A percentile compares a stretch with the other conserved stretches of the same genome.
These are phyloP conservation scores for Escovopsis sp. DNA, from an alignment of 2,329 filamentous ascomycete genomes.

Conservation along the genomic window DNA sequence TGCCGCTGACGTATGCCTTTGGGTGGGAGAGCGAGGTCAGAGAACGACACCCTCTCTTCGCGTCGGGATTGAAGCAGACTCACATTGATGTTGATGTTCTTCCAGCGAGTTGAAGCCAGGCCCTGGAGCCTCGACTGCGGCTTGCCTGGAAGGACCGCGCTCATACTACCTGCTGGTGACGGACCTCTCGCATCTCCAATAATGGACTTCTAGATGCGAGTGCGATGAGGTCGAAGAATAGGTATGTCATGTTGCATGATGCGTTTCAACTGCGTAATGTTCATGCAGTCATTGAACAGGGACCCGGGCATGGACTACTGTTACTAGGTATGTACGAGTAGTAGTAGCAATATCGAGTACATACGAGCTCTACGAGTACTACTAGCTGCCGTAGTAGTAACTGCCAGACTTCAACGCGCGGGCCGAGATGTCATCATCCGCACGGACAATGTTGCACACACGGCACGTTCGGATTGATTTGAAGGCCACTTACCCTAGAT, in stretches of 20 bases:
- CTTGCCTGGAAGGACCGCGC: constrained; percentile 64
- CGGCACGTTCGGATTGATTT: too few relatives aligned
- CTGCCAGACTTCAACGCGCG: too few relatives aligned
- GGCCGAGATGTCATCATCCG: too few relatives aligned
- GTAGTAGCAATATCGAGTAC: too few relatives aligned
- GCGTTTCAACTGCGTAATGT: neutral
- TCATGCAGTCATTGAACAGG: neutral
- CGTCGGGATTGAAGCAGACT: constrained; percentile 14
- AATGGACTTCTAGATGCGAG: neutral
- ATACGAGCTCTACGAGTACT: too few relatives aligned
- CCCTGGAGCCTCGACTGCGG: constrained; percentile 66
- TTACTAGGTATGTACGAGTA: too few relatives aligned
- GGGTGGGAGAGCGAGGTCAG: neutral
- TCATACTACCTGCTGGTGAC: constrained; percentile 38
- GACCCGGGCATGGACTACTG: neutral
- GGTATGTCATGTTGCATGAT: neutral
- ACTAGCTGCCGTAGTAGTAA: too few relatives aligned
- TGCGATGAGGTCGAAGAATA: neutral
- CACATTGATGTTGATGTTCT: constrained; percentile 58
- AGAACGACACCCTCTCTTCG: neutral
- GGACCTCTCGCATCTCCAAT: neutral
- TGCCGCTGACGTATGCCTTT: constrained; percentile 80
- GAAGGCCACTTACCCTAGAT: too few relatives aligned
- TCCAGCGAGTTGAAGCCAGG: constrained; percentile 60
- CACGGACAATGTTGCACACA: too few relatives aligned